Evolutionary conservation across 768 basidiomycete species (phyloP).

Genomic region (Kwoniella dendrophila): DNA sequence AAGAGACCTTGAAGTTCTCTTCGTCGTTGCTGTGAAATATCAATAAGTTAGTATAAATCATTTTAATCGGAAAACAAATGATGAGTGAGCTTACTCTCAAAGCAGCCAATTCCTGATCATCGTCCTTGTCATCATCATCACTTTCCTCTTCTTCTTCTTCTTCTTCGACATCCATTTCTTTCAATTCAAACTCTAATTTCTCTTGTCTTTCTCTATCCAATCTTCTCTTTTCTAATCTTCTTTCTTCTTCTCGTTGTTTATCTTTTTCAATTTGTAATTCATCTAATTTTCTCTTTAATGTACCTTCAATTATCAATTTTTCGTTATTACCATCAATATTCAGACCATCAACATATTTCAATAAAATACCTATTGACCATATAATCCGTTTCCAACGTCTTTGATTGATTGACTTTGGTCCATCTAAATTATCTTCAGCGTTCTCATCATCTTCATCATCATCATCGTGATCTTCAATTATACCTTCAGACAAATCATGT

Average conservation of each 20-base stretch:
- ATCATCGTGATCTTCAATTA: constrained; percentile 76
- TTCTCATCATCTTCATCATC: constrained; percentile 52
- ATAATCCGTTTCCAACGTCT: constrained; percentile 75
- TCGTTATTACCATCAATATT: constrained; percentile 59
- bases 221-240: constrained; percentile 71
- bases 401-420: constrained; percentile 58
- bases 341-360: constrained; percentile 74
- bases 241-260: constrained; percentile 66
- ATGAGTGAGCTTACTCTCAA: constrained; percentile 20
- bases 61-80: neutral
- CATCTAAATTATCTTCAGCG: no score
- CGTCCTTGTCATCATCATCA: constrained; percentile 27
- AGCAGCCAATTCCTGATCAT: constrained; percentile 38
- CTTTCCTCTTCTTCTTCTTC: constrained; percentile 68
- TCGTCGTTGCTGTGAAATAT: constrained; percentile 8
- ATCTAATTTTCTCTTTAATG: constrained; percentile 65
- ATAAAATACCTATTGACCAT: constrained; percentile 70
- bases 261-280: constrained; percentile 69
- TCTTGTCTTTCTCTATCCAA: constrained; percentile 68
- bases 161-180: constrained; percentile 65
- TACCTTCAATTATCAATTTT: constrained; percentile 61
- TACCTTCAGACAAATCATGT: constrained; percentile 64
- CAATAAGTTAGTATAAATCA: neutral
- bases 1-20: constrained; percentile 22
- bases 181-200: constrained; percentile 66